Conservation (phyloP, 768 basidiomycete species). For the Podaxis mareebaensis region DNA sequence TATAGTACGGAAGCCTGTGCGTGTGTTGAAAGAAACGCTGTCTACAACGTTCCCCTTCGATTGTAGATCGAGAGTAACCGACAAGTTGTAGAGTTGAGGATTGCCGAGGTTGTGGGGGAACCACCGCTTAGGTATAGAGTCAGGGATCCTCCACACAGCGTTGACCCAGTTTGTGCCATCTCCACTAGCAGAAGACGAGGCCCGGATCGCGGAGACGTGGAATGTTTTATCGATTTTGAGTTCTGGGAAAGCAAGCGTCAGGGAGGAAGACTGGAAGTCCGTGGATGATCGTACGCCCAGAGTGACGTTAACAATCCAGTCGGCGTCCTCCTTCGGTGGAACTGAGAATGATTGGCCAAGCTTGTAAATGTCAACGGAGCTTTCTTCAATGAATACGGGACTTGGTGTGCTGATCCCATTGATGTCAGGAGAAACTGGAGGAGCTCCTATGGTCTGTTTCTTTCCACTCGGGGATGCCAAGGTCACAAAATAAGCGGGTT, state of each 20-base stretch:
- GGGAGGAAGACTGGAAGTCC: conserved; percentile 31
- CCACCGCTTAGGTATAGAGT: conserved; percentile 50
- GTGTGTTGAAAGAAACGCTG: conserved; percentile 38
- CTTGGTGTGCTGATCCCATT: conserved; percentile 19
- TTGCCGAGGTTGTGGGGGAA: conserved; percentile 56
- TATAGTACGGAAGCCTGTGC: conserved; percentile 62
- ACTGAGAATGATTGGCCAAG: conserved; percentile 46
- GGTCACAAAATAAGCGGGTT: conserved; percentile 54
- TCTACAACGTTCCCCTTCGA: conserved; percentile 17
- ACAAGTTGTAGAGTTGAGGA: conserved; percentile 55
- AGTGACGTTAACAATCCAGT: conserved; percentile 58
- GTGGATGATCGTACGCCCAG: conserved; percentile 47
- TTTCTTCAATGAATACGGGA: conserved; percentile 49
- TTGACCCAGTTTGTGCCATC: conserved; percentile 38
- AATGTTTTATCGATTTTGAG: conserved; percentile 38
- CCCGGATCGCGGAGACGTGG: conserved; percentile 27
- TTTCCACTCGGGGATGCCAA: conserved; percentile 28
- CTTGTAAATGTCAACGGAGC: conserved; percentile 57
- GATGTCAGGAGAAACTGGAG: conserved; percentile 23
- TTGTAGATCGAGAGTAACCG: conserved; percentile 36
- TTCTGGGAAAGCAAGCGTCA: conserved; percentile 49
- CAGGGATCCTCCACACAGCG: conserved; percentile 46
- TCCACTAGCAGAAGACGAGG: conserved; percentile 24
- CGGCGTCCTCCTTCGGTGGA: conserved; percentile 44
- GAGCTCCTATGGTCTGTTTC: conserved; percentile 21